These are phyloP conservation scores for Erysimum cheiranthoides DNA, from an alignment of 345 rosid genomes.

Conservation along the genomic window DNA sequence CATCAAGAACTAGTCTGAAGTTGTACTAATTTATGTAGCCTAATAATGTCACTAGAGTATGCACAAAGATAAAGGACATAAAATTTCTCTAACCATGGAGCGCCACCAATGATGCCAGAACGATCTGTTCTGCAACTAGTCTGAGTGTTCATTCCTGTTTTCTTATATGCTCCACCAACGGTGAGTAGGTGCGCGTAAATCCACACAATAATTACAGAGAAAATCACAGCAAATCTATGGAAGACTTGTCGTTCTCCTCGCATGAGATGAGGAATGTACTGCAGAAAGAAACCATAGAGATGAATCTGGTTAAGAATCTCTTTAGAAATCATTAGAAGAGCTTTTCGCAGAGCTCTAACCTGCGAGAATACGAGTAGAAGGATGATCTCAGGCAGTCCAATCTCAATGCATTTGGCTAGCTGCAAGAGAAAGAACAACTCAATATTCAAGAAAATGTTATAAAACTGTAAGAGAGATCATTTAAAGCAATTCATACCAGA, in stretches of 20 bases:
- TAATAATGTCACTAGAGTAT: background rate
- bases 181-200: slow-evolving; percentile 93
- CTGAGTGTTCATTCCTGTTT: slow-evolving; percentile 69
- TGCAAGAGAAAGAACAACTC: slow-evolving; percentile 42
- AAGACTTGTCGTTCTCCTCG: slow-evolving; percentile 66
- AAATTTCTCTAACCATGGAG: slow-evolving; percentile 76
- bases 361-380: slow-evolving; percentile 82
- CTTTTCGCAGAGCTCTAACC: slow-evolving; percentile 49
- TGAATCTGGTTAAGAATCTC: background rate
- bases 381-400: slow-evolving; percentile 85
- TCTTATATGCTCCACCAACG: slow-evolving; percentile 86
- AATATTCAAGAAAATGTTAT: slow-evolving; percentile 8
- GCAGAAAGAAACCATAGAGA: slow-evolving; percentile 35
- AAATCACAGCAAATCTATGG: slow-evolving; percentile 86
- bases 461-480: background rate
- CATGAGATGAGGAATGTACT: slow-evolving; percentile 83
- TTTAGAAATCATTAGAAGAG: background rate
- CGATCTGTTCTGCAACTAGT: slow-evolving; percentile 86
- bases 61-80: background rate
- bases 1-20: background rate
- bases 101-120: slow-evolving; percentile 77
- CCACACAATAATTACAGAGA: slow-evolving; percentile 89
- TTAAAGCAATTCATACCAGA: slow-evolving; percentile 54
- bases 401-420: slow-evolving; percentile 95
- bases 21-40: background rate